phyloP scores from a whole-genome alignment of 495 filamentous ascomycete species.

The Hypoxylon fuscum region DNA sequence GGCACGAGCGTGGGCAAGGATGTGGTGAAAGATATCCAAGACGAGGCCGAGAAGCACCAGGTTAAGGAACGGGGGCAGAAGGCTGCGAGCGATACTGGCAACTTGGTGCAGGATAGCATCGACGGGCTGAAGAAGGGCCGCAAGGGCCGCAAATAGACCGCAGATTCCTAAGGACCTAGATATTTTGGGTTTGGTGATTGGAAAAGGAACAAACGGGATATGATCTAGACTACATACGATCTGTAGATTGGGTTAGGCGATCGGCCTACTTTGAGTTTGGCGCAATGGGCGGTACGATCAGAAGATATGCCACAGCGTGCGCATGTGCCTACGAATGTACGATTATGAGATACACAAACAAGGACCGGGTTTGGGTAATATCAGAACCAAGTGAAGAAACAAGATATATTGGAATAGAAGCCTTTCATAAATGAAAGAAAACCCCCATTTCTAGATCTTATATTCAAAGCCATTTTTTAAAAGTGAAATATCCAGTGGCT shows the following conservation, averaged over 20 bases:
- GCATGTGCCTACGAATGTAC: slow-evolving; percentile 2
- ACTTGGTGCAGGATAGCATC: slow-evolving; percentile 48
- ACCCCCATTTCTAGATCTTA: not conserved
- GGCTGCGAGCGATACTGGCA: slow-evolving; percentile 46
- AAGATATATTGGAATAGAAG: not conserved
- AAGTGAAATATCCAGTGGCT: too few species aligned
- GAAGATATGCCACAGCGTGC: not conserved
- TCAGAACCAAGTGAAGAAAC: not conserved
- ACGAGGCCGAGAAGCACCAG: slow-evolving; percentile 68
- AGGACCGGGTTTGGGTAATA: not conserved
- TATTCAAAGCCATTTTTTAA: not conserved
- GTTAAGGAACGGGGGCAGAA: slow-evolving; percentile 59
- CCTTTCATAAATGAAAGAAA: not conserved
- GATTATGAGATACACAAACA: not conserved
- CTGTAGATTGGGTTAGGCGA: slow-evolving; percentile 1
- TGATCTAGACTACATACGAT: slow-evolving; percentile 1
- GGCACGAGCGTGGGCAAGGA: slow-evolving; percentile 72
- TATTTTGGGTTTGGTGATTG: not conserved
- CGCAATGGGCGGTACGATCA: not conserved
- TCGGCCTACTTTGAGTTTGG: slow-evolving; percentile 16
- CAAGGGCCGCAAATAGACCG: slow-evolving; percentile 42
- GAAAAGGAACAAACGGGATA: not conserved
- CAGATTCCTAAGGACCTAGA: slow-evolving; percentile 43
- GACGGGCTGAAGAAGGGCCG: slow-evolving; percentile 48
- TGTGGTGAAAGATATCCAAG: slow-evolving; percentile 62